phyloP scores from a whole-genome alignment of 1,284 basidiomycete species.

The Moesziomyces sp. region DNA sequence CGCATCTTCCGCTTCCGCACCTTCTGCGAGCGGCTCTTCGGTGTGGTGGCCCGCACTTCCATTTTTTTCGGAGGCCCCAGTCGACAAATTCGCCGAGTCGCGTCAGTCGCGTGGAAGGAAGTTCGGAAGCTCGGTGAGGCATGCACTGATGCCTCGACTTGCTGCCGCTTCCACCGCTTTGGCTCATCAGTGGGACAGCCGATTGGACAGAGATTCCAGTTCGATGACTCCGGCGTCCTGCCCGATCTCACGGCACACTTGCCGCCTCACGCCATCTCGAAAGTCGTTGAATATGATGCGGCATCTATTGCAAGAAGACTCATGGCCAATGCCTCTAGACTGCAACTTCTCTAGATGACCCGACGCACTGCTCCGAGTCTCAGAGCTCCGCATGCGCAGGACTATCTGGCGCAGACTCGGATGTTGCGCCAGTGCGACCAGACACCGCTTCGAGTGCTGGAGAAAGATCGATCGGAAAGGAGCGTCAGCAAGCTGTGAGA shows the following conservation, averaged over 20 bases:
- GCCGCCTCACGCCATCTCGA: too few species aligned
- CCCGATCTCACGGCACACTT: too few species aligned
- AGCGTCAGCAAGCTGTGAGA: not conserved
- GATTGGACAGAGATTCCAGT: too few species aligned
- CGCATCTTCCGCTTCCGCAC: not conserved
- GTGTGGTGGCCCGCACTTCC: constrained; percentile 2
- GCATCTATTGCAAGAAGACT: not conserved
- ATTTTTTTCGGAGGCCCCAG: not conserved
- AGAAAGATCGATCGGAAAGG: not conserved
- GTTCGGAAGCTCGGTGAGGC: constrained; percentile 34
- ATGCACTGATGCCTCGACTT: not conserved
- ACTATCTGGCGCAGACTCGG: not conserved
- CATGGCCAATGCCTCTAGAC: not conserved
- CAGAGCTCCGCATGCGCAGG: constrained; percentile 19
- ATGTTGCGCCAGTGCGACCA: constrained; percentile 4
- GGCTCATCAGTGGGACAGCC: too few species aligned
- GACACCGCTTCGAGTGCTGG: constrained; percentile 21
- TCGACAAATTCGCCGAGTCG: constrained; percentile 19
- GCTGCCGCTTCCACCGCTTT: too few species aligned
- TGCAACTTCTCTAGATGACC: not conserved
- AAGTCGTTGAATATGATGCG: too few species aligned
- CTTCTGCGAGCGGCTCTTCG: constrained; percentile 16
- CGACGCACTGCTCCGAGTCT: not conserved
- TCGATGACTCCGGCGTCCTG: too few species aligned
- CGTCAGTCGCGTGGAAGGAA: constrained; percentile 1